Base-by-base conservation (phyloP, 495 filamentous ascomycete genomes). In the Penicillium antarcticum region DNA sequence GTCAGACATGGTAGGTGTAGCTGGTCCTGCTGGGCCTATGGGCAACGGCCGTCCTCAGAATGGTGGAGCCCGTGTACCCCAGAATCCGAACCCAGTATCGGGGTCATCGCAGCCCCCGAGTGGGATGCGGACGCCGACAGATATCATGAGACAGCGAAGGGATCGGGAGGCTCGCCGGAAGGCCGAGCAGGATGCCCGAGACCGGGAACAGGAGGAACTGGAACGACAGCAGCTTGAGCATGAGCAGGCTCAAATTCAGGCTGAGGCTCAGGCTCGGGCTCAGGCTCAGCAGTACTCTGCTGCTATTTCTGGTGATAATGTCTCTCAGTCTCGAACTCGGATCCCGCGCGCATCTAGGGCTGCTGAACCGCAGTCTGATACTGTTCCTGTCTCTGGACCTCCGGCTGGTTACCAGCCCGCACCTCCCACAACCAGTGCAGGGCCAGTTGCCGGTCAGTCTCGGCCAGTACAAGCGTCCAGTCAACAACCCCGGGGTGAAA, bases 1-100 rank as follows among this genome's bases (percentile, higher is more conserved):
- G 94, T 86, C 94, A 58, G 88, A 95, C 70, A 74, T 95, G 61
- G 75, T 81, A 64, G 78, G 78, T 60, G 80, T 81, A 52, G 69
- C 73, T 64, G 68, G 68, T 60, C 57, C 66, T 43, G 46, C 66
- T 42, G 71, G 66, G 32, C 55, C 68, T 45, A 64, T 58, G 40
- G 59, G 69, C 48, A 77, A 71, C 57, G 66, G 67, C 42, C 76
- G 78, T 26, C 61, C 65, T 26, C 77, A 75, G 38, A 80, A 80
- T 67, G 79, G 77, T 26, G 66, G 67, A 24, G 60, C 72, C 9
- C 76, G 77, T 31, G 55, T 68, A n/a, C 59, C 72, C 32, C 70
- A 74, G 42, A 73, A 73, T 61, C 67, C 79, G 42, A 73, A 73
- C 61, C 67, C 79, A 58, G 60, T 77, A 38, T 74, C 74, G 17